A percentile compares a stretch with the other conserved stretches of the same genome.
phyloP scores from a whole-genome alignment of 1,139 yeast species.

The Candida freyschussii region DNA sequence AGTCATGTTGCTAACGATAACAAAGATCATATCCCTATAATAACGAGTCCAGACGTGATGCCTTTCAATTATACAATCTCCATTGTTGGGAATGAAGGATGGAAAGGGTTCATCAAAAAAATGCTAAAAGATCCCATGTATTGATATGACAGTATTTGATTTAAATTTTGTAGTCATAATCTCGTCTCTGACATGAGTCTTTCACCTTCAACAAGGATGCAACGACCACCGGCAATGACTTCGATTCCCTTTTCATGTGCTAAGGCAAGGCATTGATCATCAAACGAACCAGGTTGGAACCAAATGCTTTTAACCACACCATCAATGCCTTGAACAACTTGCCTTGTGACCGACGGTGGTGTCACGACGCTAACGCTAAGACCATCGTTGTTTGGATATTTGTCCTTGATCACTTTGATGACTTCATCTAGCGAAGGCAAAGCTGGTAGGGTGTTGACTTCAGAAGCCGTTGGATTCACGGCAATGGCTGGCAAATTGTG shows the following conservation, averaged over 20 bases:
- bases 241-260: constrained; percentile 33
- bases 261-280: constrained; percentile 44
- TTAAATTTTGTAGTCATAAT: constrained; percentile 21
- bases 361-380: constrained; percentile 63
- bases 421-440: constrained; percentile 25
- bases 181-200: constrained; percentile 34
- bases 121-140: constrained; percentile 18
- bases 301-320: constrained; percentile 53
- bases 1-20: constrained; percentile 48
- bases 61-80: constrained; percentile 57
- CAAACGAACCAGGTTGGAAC: constrained; percentile 82
- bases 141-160: background rate
- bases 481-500: constrained; percentile 61
- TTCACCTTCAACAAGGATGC: constrained; percentile 69
- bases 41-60: constrained; percentile 57
- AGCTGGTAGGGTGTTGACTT: constrained; percentile 35
- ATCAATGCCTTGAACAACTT: constrained; percentile 39
- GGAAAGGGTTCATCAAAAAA: constrained; percentile 24
- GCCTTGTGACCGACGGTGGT: constrained; percentile 57
- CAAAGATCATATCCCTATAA: constrained; percentile 70
- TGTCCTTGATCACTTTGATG: constrained; percentile 5
- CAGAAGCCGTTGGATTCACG: constrained; percentile 51
- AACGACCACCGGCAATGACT: constrained; percentile 53
- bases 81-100: constrained; percentile 15
- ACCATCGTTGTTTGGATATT: constrained; percentile 32